These are phyloP conservation scores for Diutina sp. DNA, from an alignment of 1,139 yeast genomes.

Conservation along the genomic window DNA sequence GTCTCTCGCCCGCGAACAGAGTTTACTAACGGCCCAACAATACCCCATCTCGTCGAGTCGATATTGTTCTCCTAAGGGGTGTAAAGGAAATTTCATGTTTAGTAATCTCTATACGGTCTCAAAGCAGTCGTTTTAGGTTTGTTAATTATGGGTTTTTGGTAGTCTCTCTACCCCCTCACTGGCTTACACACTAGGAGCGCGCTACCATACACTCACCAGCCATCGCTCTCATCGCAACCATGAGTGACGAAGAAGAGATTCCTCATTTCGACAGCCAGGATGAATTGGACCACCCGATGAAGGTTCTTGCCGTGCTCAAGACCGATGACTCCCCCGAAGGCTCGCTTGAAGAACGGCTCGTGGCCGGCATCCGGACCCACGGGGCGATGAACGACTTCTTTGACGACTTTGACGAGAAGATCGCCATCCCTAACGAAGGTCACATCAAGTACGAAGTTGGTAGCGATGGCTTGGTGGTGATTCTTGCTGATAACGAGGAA, in stretches of 20 bases:
- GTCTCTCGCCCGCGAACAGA: too few relatives aligned
- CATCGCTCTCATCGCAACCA: not conserved
- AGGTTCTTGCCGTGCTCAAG: not conserved
- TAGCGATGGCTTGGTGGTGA: slow-evolving; percentile 56
- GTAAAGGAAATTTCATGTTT: too few relatives aligned
- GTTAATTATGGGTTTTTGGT: too few relatives aligned
- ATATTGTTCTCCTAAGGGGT: too few relatives aligned
- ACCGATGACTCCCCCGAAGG: slow-evolving; percentile 19
- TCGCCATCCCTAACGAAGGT: slow-evolving; percentile 57
- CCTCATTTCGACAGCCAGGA: not conserved
- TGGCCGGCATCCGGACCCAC: slow-evolving; percentile 32
- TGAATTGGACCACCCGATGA: not conserved
- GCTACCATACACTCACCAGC: not conserved
- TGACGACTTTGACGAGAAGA: slow-evolving; percentile 44
- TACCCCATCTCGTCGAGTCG: too few relatives aligned
- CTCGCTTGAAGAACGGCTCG: slow-evolving; percentile 38
- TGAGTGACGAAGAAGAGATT: slow-evolving; percentile 1
- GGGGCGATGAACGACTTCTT: slow-evolving; percentile 45
- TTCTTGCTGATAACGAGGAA: slow-evolving; percentile 31
- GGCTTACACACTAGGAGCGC: not conserved
- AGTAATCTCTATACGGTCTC: too few relatives aligned
- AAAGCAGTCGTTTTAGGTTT: too few relatives aligned
- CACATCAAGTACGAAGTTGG: slow-evolving; percentile 61
- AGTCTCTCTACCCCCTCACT: too few relatives aligned
- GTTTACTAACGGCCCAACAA: too few relatives aligned